Base-by-base conservation (phyloP, 2,329 filamentous ascomycete genomes). In the Cadophora malorum region DNA sequence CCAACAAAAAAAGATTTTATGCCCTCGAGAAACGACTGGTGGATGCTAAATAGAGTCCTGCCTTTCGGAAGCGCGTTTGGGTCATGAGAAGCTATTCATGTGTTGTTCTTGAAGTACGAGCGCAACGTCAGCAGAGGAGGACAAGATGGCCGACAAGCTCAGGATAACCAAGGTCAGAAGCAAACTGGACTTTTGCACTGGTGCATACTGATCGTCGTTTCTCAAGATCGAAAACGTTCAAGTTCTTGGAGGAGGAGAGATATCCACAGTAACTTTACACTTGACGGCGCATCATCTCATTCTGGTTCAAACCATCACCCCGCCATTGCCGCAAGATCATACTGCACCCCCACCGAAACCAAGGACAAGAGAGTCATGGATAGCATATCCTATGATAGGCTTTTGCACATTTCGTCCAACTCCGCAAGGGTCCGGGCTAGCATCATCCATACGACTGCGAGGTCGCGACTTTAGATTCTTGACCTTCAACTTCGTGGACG, bases 381-480 rank as follows among this genome's bases (percentile, higher is more conserved):
- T 98, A 65, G 94, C 96, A 19, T 99, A 94, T 79, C 94, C 95
- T 28, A 94, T 98, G 80, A 93, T 99, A 75, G 88, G 88, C 50
- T 88, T 90, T 76, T 97, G 94, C 80, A 88, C 86, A 28, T 88
- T 95, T 72, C 88, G 93, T 68, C 91, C 93, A 33, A 89, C 90
- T 58, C 90, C 91, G 21, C 84, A 88, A 7, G 83, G 85, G 14
- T 91, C 91, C 67, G 86, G 88, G 62, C 86, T 93, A 69, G 86
- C 89, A 38, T 93, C 94, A 6, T 92, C 92, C 3, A 93, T 99
- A 76, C 91, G 95, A 63, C 83, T 99, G 70, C 90, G 94, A 64
- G 94, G 94, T 78, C 91, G 95, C 67, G 96, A 99, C 82, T 98
- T 99, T 79, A 95, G 89, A 60, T 97, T 94, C 79, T 89, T 97